Evolutionary conservation across 2,329 filamentous ascomycete genomes (phyloP), one percentile per base, ranked within the genome.

Genomic region (Hypoxylon sp.): DNA sequence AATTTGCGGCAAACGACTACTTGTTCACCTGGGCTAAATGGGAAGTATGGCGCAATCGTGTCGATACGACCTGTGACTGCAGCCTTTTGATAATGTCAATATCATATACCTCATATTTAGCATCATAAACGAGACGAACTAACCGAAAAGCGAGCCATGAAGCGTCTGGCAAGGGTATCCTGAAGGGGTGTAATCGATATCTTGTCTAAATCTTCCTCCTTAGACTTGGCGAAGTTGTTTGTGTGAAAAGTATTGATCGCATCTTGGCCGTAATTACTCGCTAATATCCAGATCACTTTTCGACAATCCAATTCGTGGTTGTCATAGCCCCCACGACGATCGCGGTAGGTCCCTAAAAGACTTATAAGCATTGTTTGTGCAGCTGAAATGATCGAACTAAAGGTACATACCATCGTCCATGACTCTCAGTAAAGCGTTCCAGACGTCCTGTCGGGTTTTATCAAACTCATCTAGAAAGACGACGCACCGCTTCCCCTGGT

Each of bases 381-480:
- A n/a, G 22, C 3, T 20, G 20, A 2, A n/a, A 33, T 5, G 11
- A 30, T 31, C 14, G 20, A 46, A 27, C 5, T 27, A 27, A 27
- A 27, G 22, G 14, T 13, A 7, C 51, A 3, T 49, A 63, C 60
- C 60, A 20, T 56, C 42, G 11, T 63, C 60, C 60, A 63, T 63
- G 31, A 63, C 51, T 17, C 50, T 56, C 4, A 63, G 10, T 11
- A 63, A 44, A 3, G 60, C 30, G n/a, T 50, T 56, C 22, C n/a
- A 40, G 4, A 50, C 22, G 2, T 33, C 14, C 2, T 14, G 1
- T 1, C n/a, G 8, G 4, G 60, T 33, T 8, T 63, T 63, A 20
- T 63, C 51, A 20, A 63, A 63, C n/a, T 63, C 60, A 14, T 63
- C 22, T 14, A 63, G 51, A 14, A 56, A 56, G 1, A 56, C 42